Evolutionary conservation across 1,284 basidiomycete species (phyloP).

Genomic region (Anthracocystis walkeri): DNA sequence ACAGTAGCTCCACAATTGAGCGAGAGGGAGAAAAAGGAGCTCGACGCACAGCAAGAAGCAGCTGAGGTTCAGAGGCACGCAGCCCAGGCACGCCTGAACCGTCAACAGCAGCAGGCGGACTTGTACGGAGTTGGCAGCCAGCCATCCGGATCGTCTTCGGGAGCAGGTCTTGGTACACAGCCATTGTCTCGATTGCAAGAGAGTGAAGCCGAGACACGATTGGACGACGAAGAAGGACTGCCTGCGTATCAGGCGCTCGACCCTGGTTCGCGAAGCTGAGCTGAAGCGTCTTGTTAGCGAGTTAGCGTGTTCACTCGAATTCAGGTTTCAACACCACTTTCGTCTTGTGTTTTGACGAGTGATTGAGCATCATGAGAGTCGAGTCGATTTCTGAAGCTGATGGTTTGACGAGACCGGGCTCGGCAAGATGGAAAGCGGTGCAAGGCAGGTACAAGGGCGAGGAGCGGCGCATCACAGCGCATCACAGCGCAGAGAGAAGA

Average conservation of each 20-base stretch:
- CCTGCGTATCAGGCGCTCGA: conserved; percentile 43
- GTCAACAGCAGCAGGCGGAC: conserved; percentile 40
- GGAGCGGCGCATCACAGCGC: no score
- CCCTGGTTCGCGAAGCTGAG: conserved; percentile 18
- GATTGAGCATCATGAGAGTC: neutral
- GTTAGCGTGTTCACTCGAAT: neutral
- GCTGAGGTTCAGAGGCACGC: conserved; percentile 47
- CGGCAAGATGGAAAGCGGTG: conserved; percentile 13
- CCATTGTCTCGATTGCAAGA: conserved; percentile 33
- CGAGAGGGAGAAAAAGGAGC: conserved; percentile 40
- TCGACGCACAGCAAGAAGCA: conserved; percentile 36
- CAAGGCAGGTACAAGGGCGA: conserved; percentile 3
- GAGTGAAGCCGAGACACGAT: conserved; percentile 27
- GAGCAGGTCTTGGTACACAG: conserved; percentile 8
- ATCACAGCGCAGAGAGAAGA: neutral
- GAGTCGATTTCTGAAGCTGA: neutral
- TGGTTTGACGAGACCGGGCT: no score
- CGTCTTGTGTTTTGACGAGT: neutral
- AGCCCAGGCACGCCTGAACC: conserved; percentile 26
- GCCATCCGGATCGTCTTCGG: conserved; percentile 10
- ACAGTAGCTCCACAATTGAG: conserved; percentile 6
- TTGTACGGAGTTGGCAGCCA: conserved; percentile 27
- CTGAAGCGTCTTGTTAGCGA: neutral
- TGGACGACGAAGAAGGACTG: conserved; percentile 38
- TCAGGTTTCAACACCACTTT: neutral